Conservation (phyloP, 495 filamentous ascomycete genomes). For the Trichoderma erinaceum region DNA sequence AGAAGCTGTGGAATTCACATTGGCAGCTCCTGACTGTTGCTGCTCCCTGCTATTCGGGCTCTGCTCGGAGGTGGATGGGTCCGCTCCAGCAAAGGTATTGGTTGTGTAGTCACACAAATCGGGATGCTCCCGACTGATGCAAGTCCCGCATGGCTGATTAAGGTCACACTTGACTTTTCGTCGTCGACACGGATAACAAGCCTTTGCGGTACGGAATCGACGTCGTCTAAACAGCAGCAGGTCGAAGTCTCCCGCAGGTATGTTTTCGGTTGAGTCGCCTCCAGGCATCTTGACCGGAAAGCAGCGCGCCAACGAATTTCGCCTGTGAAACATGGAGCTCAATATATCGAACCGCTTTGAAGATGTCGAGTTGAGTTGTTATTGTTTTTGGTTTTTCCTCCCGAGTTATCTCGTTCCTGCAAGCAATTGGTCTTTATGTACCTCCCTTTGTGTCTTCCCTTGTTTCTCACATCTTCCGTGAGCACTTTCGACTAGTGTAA, state of each 20-base stretch:
- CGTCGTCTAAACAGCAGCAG: neutral
- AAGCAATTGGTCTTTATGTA: neutral
- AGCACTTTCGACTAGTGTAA: neutral
- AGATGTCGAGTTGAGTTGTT: neutral
- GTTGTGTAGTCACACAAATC: slow-evolving; percentile 6
- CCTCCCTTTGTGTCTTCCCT: neutral
- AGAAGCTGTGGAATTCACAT: neutral
- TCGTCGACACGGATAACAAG: neutral
- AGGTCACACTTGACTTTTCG: slow-evolving; percentile 10
- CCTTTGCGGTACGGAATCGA: neutral
- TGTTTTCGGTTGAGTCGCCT: slow-evolving; percentile 4
- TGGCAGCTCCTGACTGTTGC: neutral
- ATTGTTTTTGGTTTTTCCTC: neutral
- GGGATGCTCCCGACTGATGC: slow-evolving; percentile 9
- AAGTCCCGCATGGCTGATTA: slow-evolving; percentile 6
- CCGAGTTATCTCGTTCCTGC: neutral
- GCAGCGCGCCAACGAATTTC: neutral
- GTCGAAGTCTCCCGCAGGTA: neutral
- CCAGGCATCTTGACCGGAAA: neutral
- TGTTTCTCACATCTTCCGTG: neutral
- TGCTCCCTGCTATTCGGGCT: neutral
- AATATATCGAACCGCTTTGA: neutral
- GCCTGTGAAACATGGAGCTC: neutral
- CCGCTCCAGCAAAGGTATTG: slow-evolving; percentile 8
- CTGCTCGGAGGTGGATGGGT: neutral